Conservation (phyloP, 2,329 filamentous ascomycete genomes). For the Phaeosphaeria sp. region DNA sequence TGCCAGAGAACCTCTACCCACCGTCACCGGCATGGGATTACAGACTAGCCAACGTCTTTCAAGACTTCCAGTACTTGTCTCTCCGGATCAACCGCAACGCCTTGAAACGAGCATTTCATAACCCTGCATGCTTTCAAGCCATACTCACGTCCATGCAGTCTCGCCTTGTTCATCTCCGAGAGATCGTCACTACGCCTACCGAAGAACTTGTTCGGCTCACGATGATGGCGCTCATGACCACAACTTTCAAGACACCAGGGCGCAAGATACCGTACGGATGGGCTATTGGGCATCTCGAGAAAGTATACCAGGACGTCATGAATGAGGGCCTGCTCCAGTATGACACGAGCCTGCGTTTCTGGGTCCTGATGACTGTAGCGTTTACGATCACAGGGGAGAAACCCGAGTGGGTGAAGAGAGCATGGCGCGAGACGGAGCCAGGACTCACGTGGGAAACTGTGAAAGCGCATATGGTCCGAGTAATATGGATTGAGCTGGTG, state of each 20-base stretch:
- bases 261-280: conserved; percentile 6
- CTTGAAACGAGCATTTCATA: not conserved
- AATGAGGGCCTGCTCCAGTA: not conserved
- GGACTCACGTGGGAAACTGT: not conserved
- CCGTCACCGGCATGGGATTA: conserved; percentile 9
- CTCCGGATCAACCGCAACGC: conserved; percentile 11
- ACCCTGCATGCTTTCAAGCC: conserved; percentile 12
- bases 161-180: conserved; percentile 13
- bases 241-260: conserved; percentile 16
- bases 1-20: not conserved
- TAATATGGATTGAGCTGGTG: conserved; percentile 34
- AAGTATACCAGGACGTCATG: not conserved
- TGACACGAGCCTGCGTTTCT: conserved; percentile 39
- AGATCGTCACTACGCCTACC: not conserved
- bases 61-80: conserved; percentile 15
- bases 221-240: conserved; percentile 17
- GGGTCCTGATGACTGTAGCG: not conserved
- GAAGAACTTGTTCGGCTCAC: conserved; percentile 10
- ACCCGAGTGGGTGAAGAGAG: not conserved
- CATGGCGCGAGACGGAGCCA: not conserved
- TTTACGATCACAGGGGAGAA: not conserved
- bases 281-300: conserved; percentile 9
- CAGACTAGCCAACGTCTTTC: conserved; percentile 12
- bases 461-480: not conserved
- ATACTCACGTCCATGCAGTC: conserved; percentile 18